Evolutionary conservation across 331 rosid species (phyloP).

Genomic region (Cydonia oblonga): DNA sequence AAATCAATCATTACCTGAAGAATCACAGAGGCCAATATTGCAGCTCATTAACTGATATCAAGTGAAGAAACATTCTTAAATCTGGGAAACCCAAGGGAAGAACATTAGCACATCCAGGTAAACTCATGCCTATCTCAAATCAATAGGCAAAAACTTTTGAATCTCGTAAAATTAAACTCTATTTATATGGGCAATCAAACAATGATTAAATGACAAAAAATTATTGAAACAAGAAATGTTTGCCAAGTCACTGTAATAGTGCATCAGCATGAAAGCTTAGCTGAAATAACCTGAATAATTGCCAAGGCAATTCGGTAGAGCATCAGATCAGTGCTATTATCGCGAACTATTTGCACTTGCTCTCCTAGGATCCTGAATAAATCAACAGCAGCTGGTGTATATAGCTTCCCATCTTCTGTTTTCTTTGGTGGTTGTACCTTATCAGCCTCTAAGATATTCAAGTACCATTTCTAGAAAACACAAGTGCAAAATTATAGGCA

Average conservation of each 20-base stretch:
- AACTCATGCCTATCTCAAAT: neutral
- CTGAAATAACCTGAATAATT: conserved; percentile 69
- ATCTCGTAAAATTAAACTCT: neutral
- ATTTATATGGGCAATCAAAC: neutral
- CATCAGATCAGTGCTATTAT: conserved; percentile 92
- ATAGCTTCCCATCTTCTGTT: conserved; percentile 84
- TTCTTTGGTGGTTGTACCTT: conserved; percentile 88
- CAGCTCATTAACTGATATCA: neutral
- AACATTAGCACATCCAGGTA: neutral
- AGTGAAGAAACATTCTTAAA: neutral
- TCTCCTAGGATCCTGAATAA: conserved; percentile 94
- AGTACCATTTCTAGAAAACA: conserved; percentile 79
- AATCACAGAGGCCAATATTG: neutral
- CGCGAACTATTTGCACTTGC: conserved; percentile 95
- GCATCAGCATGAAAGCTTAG: neutral
- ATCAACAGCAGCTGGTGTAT: conserved; percentile 99
- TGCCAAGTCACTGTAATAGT: neutral
- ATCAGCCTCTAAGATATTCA: conserved; percentile 94
- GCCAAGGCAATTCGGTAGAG: conserved; percentile 86
- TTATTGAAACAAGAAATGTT: neutral
- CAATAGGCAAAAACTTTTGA: neutral
- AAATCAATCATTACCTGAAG: conserved; percentile 91
- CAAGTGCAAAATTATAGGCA: conserved; percentile 10
- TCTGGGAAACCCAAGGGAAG: neutral
- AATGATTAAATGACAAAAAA: neutral